phyloP scores from a whole-genome alignment of 2,329 filamentous ascomycete genomes.

The Alternaria hordeiaustralica region DNA sequence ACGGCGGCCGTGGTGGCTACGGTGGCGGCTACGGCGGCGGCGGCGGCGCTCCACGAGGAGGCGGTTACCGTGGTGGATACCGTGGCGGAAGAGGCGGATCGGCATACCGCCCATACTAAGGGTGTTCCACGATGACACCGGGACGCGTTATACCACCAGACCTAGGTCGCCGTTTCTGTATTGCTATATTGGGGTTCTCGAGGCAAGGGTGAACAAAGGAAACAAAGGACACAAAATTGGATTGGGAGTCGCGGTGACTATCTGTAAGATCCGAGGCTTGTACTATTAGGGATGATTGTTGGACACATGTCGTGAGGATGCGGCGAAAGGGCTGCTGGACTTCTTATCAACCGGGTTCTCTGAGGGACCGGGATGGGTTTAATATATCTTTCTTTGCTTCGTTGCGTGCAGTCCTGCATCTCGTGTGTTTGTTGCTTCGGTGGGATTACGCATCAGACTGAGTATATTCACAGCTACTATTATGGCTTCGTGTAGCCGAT shows the following conservation, averaged over 20 bases:
- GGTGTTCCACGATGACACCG: neutral
- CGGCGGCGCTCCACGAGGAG: conserved; percentile 48
- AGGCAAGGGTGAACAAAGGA: neutral
- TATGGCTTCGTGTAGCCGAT: neutral
- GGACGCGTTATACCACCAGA: neutral
- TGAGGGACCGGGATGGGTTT: conserved; percentile 4
- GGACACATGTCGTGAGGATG: conserved; percentile 1
- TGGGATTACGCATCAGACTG: neutral
- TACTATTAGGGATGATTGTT: conserved; percentile 9
- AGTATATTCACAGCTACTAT: neutral
- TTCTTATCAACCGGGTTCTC: neutral
- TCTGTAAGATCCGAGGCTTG: conserved; percentile 8
- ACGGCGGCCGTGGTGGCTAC: conserved; percentile 42
- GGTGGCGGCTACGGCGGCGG: conserved; percentile 43
- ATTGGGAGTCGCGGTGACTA: conserved; percentile 7
- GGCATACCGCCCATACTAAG: conserved; percentile 26
- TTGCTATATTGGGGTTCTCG: neutral
- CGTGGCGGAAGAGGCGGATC: conserved; percentile 37
- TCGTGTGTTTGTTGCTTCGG: neutral
- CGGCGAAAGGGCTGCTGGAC: neutral
- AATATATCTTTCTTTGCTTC: conserved; percentile 7
- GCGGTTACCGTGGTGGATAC: conserved; percentile 51
- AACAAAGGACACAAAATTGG: conserved; percentile 10
- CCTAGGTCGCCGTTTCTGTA: conserved; percentile 2
- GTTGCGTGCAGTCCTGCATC: neutral